Conservation (phyloP, 805 yeast genomes). For the Helenozyma rhizophorensis region DNA sequence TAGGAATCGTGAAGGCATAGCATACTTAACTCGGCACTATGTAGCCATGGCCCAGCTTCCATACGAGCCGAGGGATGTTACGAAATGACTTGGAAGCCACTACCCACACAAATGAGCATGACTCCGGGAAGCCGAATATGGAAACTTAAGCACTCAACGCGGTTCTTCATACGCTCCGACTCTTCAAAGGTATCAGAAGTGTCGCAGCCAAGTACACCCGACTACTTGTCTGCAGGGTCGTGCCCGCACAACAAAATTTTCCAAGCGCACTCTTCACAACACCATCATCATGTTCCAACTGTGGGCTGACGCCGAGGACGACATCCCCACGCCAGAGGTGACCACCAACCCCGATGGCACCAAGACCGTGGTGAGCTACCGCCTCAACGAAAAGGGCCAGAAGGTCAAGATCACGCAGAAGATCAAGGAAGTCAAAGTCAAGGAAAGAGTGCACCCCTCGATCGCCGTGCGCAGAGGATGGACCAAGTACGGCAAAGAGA, state of each 20-base stretch:
- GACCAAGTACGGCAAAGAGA: conserved; percentile 84
- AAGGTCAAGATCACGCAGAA: conserved; percentile 85
- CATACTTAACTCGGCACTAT: no score
- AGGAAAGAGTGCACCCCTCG: conserved; percentile 76
- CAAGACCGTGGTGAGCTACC: conserved; percentile 77
- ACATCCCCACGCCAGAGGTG: conserved; percentile 68
- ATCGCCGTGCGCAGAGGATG: conserved; percentile 88
- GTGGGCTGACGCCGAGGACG: conserved; percentile 76
- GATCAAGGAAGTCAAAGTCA: conserved; percentile 69
- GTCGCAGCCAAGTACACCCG: no score
- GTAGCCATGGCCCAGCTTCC: no score
- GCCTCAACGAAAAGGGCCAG: conserved; percentile 71
- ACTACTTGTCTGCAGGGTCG: no score
- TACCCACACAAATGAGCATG: no score
- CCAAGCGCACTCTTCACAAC: conserved; percentile 4
- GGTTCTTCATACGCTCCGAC: no score
- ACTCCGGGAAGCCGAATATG: no score
- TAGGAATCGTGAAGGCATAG: no score
- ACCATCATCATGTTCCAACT: conserved; percentile 38
- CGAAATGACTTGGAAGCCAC: no score
- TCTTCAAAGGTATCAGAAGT: no score
- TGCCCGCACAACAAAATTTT: conserved; percentile 11
- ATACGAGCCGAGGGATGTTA: no score
- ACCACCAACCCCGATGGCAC: conserved; percentile 83
- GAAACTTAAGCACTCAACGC: no score